phyloP scores from a whole-genome alignment of 2,329 filamentous ascomycete genomes.

The Colletotrichum eremochloae region DNA sequence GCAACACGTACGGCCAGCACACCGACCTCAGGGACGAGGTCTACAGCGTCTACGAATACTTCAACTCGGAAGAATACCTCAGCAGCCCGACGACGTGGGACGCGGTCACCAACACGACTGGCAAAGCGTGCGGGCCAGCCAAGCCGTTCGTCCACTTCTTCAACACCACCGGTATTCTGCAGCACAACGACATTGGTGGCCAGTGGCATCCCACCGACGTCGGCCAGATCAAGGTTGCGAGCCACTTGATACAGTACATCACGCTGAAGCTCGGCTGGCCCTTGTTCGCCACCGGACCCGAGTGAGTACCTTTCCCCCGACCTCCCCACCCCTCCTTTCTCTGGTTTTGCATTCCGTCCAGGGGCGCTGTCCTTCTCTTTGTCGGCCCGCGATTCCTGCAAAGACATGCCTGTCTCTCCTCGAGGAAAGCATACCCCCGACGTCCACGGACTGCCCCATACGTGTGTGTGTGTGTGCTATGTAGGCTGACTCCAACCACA shows the following conservation, averaged over 20 bases:
- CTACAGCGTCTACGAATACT: constrained; percentile 64
- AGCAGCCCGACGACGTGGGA: constrained; percentile 56
- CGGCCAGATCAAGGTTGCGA: constrained; percentile 72
- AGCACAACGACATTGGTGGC: constrained; percentile 72
- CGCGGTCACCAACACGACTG: constrained; percentile 54
- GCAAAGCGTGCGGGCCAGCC: constrained; percentile 47
- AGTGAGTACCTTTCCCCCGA: constrained; percentile 55
- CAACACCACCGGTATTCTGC: constrained; percentile 71
- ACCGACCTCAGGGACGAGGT: constrained; percentile 65
- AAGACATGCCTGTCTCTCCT: constrained; percentile 17
- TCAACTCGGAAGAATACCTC: constrained; percentile 61
- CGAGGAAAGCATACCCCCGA: neutral
- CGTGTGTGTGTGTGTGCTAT: neutral
- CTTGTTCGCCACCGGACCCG: constrained; percentile 65
- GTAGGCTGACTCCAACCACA: constrained; percentile 22
- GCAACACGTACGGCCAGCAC: constrained; percentile 63
- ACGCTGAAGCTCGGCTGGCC: constrained; percentile 69
- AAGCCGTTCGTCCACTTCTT: constrained; percentile 71
- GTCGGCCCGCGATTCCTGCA: neutral
- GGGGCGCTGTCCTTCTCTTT: neutral
- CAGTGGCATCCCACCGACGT: constrained; percentile 72
- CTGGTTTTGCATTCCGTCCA: neutral
- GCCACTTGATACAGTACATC: constrained; percentile 70
- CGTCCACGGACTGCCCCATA: no score
- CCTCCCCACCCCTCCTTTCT: constrained; percentile 38